A percentile compares a stretch with the other conserved stretches of the same genome.
These are phyloP conservation scores for Dothideomycetidae sp. DNA, from an alignment of 2,329 filamentous ascomycete species.

Conservation along the genomic window DNA sequence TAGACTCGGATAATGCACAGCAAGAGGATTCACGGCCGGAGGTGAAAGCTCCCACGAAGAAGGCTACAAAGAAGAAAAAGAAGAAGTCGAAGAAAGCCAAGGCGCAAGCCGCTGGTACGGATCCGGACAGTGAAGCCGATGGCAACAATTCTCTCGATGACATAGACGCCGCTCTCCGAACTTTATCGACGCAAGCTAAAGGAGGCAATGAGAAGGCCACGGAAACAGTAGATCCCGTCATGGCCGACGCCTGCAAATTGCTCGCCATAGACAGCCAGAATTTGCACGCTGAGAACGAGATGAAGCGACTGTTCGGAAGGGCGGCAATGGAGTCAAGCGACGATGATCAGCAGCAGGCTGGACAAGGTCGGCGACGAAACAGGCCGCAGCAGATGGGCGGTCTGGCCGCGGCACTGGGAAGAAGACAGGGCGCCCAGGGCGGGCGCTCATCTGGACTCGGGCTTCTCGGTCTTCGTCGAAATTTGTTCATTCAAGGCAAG, in stretches of 20 bases:
- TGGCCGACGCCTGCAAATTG: conserved; percentile 37
- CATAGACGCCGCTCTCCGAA: conserved; percentile 49
- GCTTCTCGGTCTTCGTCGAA: conserved; percentile 58
- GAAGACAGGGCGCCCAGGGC: conserved; percentile 37
- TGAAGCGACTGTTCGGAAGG: conserved; percentile 61
- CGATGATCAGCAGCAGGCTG: conserved; percentile 33
- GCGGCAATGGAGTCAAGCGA: conserved; percentile 45
- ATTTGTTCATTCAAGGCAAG: conserved; percentile 74
- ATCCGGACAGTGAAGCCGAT: conserved; percentile 15
- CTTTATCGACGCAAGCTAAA: conserved; percentile 31
- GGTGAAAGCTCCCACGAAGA: conserved; percentile 19
- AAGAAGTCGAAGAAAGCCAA: conserved; percentile 49
- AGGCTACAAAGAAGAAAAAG: conserved; percentile 35
- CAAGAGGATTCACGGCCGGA: conserved; percentile 5
- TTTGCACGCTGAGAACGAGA: conserved; percentile 80
- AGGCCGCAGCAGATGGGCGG: conserved; percentile 42
- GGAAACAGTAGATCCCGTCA: conserved; percentile 22
- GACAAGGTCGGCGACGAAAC: conserved; percentile 41
- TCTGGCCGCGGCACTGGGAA: conserved; percentile 38
- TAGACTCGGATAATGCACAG: conserved; percentile 15
- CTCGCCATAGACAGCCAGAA: conserved; percentile 54
- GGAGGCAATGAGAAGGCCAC: conserved; percentile 13
- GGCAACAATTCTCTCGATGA: conserved; percentile 39
- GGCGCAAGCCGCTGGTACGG: conserved; percentile 12
- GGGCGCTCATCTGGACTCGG: conserved; percentile 50